Evolutionary conservation across 2,329 filamentous ascomycete genomes (phyloP).

Genomic region (Seiridium unicorne): DNA sequence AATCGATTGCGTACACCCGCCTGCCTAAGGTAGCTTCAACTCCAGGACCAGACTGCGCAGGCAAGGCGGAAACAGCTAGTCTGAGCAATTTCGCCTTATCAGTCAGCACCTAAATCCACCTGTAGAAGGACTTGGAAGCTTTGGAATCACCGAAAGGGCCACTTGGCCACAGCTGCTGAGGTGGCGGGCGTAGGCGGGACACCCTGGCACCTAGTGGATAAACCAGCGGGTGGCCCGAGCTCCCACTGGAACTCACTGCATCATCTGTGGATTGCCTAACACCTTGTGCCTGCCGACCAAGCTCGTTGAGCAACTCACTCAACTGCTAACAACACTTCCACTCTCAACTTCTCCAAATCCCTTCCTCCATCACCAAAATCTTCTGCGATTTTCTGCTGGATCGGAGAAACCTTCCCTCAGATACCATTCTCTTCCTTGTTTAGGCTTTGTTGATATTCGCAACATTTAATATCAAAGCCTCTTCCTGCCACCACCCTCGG

Average conservation of each 20-base stretch:
- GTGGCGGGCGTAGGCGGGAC: background rate
- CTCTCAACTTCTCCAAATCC: background rate
- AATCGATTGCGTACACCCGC: background rate
- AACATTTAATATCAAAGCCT: background rate
- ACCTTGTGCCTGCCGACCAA: no score
- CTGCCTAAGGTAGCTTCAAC: background rate
- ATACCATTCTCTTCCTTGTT: background rate
- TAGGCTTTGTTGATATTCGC: background rate
- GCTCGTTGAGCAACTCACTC: background rate
- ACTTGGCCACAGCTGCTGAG: conserved; percentile 7
- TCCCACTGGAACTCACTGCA: conserved; percentile 6
- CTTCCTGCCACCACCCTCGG: background rate
- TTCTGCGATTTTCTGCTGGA: conserved; percentile 4
- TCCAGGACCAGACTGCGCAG: background rate
- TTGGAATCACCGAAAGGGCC: conserved; percentile 3
- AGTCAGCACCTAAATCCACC: conserved; percentile 1
- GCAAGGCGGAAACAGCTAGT: background rate
- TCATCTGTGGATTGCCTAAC: conserved; percentile 9
- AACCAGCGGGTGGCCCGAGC: background rate
- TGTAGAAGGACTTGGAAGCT: conserved; percentile 7
- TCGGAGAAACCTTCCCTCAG: background rate
- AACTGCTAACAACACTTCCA: background rate
- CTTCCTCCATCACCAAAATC: conserved; percentile 1
- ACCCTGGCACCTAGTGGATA: background rate
- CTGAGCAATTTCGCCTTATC: background rate